Evolutionary conservation across 1,284 basidiomycete genomes (phyloP).

Genomic region (Schizophyllum commune): DNA sequence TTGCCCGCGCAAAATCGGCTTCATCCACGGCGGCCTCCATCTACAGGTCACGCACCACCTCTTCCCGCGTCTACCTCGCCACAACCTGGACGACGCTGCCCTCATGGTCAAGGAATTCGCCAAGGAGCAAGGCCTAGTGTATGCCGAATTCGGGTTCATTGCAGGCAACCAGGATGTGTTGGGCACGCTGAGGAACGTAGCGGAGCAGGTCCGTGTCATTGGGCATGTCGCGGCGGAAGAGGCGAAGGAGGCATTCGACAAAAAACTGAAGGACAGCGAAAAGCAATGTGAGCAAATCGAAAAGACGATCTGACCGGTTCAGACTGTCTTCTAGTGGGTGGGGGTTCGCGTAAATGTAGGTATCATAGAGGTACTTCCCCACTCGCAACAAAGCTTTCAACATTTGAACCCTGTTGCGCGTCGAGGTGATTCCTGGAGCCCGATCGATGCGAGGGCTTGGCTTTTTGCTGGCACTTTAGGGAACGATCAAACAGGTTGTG

Average conservation of each 20-base stretch:
- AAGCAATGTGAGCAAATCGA: not conserved
- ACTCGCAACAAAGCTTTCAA: too few species aligned
- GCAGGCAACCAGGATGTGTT: slow-evolving; percentile 78
- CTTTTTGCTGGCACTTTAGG: too few species aligned
- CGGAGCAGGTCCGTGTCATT: slow-evolving; percentile 74
- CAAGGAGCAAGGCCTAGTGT: slow-evolving; percentile 74
- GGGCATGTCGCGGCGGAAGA: slow-evolving; percentile 65
- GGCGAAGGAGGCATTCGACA: slow-evolving; percentile 50
- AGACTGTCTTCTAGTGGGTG: not conserved
- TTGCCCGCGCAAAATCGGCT: slow-evolving; percentile 78
- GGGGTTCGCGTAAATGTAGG: too few species aligned
- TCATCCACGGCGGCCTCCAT: slow-evolving; percentile 90
- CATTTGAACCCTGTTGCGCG: too few species aligned
- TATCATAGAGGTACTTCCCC: too few species aligned
- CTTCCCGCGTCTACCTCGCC: slow-evolving; percentile 91
- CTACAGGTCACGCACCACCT: slow-evolving; percentile 97
- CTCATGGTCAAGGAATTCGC: slow-evolving; percentile 82
- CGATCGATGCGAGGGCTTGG: too few species aligned
- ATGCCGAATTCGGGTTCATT: slow-evolving; percentile 87
- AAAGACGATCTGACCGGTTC: not conserved
- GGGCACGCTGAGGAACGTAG: slow-evolving; percentile 71
- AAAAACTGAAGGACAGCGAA: slow-evolving; percentile 24
- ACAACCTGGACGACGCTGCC: slow-evolving; percentile 83
- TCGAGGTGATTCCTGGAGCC: too few species aligned
- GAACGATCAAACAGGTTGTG: not conserved